Base-by-base conservation (phyloP, 139 green algal species). In the Coelastrella sp. region DNA sequence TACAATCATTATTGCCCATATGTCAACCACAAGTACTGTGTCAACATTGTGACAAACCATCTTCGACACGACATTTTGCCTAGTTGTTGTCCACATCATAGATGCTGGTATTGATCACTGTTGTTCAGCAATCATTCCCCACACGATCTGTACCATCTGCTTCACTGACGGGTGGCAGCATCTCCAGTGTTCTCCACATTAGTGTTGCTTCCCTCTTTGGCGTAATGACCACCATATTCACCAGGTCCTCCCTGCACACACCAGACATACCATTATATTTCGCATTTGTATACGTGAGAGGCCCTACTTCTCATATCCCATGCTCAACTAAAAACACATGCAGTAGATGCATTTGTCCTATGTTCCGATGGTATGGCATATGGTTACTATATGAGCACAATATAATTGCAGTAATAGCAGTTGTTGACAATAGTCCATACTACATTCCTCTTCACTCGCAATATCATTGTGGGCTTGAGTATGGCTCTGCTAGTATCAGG, bases 131-230 rank as follows among this genome's bases (percentile, higher is more conserved):
- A 49, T 49, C 35, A 1, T 3, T 49, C 35, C 7, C 17, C 4
- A 76, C 68, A 76, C 5, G 24, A 8, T 7, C 1, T 76, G 5
- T 76, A 3, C 7, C 68, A 61, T 81, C 25, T 73, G 35, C 35
- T 49, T 49, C 3, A 49, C 35, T 49, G 24, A 19, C 74, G 14
- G 7, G 70, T 81, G 4, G 68, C 84, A 9, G 24, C 25, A 8
- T 90, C 74, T 22, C 85, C 85, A 70, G 85, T 90, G 35, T 90
- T 79, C n/a, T 90, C 68, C 11, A 84, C 68, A 9, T 74, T 24
- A 15, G 85, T 90, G 57, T 81, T 61, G 7, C 14, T 27, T 17
- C 85, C 85, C 58, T 90, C 85, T 7, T 27, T 60, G 49, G 74
- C 58, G 15, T 90, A 90, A 24, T 90, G 85, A 27, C 78, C 78